Percentiles rank a stretch among this genome's conserved stretches.
These are phyloP conservation scores for Suillus discolor DNA, from an alignment of 768 basidiomycete species.

Conservation along the genomic window DNA sequence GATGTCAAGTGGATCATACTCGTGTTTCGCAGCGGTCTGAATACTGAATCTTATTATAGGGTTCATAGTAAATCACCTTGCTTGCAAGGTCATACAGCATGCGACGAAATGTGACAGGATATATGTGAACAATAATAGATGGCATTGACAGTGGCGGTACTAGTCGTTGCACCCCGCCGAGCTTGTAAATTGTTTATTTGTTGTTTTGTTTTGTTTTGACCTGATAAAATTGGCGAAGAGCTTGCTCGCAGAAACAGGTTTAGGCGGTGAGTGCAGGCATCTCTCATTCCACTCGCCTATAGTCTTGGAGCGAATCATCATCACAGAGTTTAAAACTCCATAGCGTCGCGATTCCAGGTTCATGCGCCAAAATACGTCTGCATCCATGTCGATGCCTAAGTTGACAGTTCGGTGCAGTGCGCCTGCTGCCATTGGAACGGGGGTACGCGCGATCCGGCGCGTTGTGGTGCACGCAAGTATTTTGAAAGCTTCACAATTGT, in stretches of 20 bases:
- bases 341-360: not conserved
- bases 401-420: not conserved
- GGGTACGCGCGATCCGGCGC: constrained; percentile 56
- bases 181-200: not conserved
- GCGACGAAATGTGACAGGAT: too few species aligned
- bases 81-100: too few species aligned
- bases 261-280: too few species aligned
- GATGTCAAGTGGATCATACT: not conserved
- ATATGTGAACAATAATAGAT: too few species aligned
- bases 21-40: too few species aligned
- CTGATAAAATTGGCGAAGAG: not conserved
- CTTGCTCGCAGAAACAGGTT: too few species aligned
- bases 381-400: constrained; percentile 1
- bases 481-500: constrained; percentile 60
- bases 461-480: constrained; percentile 64
- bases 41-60: too few species aligned
- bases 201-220: not conserved
- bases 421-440: not conserved
- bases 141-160: too few species aligned
- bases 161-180: too few species aligned
- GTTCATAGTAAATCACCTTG: too few species aligned
- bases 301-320: not conserved
- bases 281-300: too few species aligned
- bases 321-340: not conserved
- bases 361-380: constrained; percentile 3